Percentiles rank a stretch among this genome's conserved stretches.
Conservation (phyloP, 2,329 filamentous ascomycete genomes). For the Laburnicola sp. region DNA sequence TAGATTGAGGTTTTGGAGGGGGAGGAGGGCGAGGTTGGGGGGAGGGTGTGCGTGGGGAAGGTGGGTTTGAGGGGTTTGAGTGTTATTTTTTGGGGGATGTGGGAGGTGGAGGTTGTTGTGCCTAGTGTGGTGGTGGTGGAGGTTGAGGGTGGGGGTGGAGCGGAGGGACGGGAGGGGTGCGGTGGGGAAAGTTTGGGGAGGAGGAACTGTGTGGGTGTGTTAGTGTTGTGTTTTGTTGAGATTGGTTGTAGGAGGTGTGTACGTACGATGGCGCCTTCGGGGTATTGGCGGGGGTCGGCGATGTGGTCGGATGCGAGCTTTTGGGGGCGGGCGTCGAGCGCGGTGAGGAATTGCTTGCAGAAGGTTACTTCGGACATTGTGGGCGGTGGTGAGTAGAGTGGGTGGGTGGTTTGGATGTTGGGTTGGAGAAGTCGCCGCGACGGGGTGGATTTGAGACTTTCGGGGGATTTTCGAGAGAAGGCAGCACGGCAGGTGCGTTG, state of each 20-base stretch:
- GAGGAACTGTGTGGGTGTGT: constrained; percentile 60
- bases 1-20: constrained; percentile 72
- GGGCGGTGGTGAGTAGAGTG: constrained; percentile 8
- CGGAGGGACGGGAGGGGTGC: constrained; percentile 52
- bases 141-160: constrained; percentile 52
- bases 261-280: constrained; percentile 74
- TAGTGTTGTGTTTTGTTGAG: constrained; percentile 6
- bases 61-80: constrained; percentile 71
- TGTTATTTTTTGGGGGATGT: constrained; percentile 48
- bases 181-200: constrained; percentile 66
- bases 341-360: constrained; percentile 78
- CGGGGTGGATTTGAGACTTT: too few relatives aligned
- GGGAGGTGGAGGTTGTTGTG: constrained; percentile 45
- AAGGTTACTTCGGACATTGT: constrained; percentile 71
- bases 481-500: too few relatives aligned
- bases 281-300: constrained; percentile 79
- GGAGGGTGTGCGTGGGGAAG: constrained; percentile 59
- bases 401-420: not conserved
- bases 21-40: constrained; percentile 64
- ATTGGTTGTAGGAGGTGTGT: constrained; percentile 31
- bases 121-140: constrained; percentile 30
- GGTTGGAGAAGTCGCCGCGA: not conserved
- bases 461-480: too few relatives aligned
- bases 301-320: constrained; percentile 90
- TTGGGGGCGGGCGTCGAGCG: constrained; percentile 74